Evolutionary conservation across 768 basidiomycete species (phyloP).

Genomic region (Mycena belliarum): DNA sequence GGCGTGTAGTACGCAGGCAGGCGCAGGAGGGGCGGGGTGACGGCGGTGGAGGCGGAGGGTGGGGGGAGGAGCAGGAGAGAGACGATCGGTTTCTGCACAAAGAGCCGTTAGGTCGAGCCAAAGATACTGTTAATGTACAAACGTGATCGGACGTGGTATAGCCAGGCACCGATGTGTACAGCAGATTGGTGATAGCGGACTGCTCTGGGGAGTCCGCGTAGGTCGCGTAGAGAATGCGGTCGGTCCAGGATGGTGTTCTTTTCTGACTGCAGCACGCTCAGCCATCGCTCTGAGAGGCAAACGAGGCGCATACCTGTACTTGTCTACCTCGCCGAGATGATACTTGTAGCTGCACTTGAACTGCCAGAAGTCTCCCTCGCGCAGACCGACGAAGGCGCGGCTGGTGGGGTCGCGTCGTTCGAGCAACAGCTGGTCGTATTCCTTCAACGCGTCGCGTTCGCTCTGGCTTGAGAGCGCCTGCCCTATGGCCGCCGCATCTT

Average conservation of each 20-base stretch:
- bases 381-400: slow-evolving; percentile 64
- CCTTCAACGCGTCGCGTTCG: slow-evolving; percentile 60
- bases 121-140: neutral
- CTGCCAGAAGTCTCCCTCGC: slow-evolving; percentile 84
- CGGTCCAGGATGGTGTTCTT: slow-evolving; percentile 90
- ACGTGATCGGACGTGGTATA: slow-evolving; percentile 93
- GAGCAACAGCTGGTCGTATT: slow-evolving; percentile 69
- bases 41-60: slow-evolving; percentile 27
- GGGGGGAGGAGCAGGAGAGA: slow-evolving; percentile 66
- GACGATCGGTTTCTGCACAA: slow-evolving; percentile 80
- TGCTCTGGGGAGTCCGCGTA: slow-evolving; percentile 60
- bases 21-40: slow-evolving; percentile 44
- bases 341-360: slow-evolving; percentile 96
- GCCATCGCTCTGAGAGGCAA: neutral
- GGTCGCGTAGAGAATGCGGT: slow-evolving; percentile 85
- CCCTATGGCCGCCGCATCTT: slow-evolving; percentile 35
- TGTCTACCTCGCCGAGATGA: slow-evolving; percentile 75
- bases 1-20: slow-evolving; percentile 56
- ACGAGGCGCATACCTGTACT: slow-evolving; percentile 60
- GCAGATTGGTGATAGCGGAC: slow-evolving; percentile 60
- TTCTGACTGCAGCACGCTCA: slow-evolving; percentile 45
- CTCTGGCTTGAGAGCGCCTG: slow-evolving; percentile 47
- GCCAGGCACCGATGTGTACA: slow-evolving; percentile 80
- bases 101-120: neutral
- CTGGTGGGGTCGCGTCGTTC: slow-evolving; percentile 61